Base-by-base conservation (phyloP, 2,329 filamentous ascomycete genomes). In the Basipetospora chlamydospora region DNA sequence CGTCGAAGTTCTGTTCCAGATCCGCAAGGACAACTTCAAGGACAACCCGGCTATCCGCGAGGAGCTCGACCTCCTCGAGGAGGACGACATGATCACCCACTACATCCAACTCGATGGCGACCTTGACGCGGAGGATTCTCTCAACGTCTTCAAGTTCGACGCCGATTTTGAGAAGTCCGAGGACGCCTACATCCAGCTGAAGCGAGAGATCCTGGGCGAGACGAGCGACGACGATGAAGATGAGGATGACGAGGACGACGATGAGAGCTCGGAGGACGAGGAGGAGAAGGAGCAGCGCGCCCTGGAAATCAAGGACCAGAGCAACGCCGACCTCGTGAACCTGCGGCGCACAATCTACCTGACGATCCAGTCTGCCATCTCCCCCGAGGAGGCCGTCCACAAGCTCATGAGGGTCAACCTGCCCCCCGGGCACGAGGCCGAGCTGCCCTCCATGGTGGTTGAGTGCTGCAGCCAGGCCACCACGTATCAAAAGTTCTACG, bases 71-170 rank as follows among this genome's bases (percentile, higher is more conserved):
- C 58, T 98, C 31, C 84, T 98, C 7, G 88, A 96, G 58, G 90
- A 98, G 58, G 88, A 96, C 56, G 90, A 98, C 51, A 90, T 96
- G 54, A 93, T 96, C 48, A 96, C 90, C 1, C 90, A 98, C 59
- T 72, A 76, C 39, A 67, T 85, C 33, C 78, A 80, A 33, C 60
- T 98, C 21, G 83, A 94, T 44, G 86, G 86, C 44, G 42, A 44
- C 13, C 68, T 94, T 37, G 80, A 90, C 33, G 77, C 84, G 0
- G 78, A 95, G 54, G 87, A 96, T 48, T 73, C 75, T 0, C 66
- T 96, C 37, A 98, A 98, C 51, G 79, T 98, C 41, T 98, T 98
- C 71, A 96, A 95, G 52, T 86, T 78, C 46, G 90, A 98, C 51
- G 49, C 82, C 0, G 72, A 95, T 21, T 98, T 81, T 70, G 84